Conservation (phyloP, 2,329 filamentous ascomycete species). For the Arthrocladium fulminans region DNA sequence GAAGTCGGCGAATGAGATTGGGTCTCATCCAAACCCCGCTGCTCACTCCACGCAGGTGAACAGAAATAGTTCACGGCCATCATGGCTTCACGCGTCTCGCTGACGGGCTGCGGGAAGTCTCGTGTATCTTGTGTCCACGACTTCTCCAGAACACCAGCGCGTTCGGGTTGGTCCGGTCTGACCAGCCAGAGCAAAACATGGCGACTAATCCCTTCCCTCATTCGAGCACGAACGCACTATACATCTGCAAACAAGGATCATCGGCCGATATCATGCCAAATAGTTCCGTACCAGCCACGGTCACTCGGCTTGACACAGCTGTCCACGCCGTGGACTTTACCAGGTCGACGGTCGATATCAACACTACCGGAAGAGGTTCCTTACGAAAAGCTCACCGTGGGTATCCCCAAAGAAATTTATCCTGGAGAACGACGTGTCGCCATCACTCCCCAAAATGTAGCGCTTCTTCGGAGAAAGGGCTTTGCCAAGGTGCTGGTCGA, state of each 20-base stretch:
- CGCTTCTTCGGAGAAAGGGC: conserved; percentile 75
- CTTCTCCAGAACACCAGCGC: not conserved
- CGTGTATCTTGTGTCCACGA: not conserved
- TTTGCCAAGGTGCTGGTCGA: conserved; percentile 70
- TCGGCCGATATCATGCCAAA: not conserved
- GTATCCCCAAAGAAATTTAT: conserved; percentile 70
- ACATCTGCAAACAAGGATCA: not conserved
- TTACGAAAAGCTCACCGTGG: conserved; percentile 65
- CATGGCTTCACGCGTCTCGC: conserved; percentile 9
- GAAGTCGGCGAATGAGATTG: conserved; percentile 8
- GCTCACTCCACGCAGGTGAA: conserved; percentile 5
- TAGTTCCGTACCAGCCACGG: not conserved
- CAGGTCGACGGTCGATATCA: not conserved
- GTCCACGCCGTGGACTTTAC: not conserved
- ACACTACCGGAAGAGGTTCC: conserved; percentile 34
- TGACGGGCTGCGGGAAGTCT: not conserved
- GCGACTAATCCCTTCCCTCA: not conserved
- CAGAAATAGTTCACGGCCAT: conserved; percentile 5
- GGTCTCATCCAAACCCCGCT: conserved; percentile 3
- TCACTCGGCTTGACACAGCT: not conserved
- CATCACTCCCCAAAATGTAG: conserved; percentile 74
- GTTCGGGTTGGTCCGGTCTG: not conserved
- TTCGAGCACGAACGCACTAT: not conserved
- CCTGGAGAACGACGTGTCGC: conserved; percentile 74
- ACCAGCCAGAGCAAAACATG: not conserved